Conservation (phyloP, 441 rosid species). For the Pelargonium myrrhifolium region DNA sequence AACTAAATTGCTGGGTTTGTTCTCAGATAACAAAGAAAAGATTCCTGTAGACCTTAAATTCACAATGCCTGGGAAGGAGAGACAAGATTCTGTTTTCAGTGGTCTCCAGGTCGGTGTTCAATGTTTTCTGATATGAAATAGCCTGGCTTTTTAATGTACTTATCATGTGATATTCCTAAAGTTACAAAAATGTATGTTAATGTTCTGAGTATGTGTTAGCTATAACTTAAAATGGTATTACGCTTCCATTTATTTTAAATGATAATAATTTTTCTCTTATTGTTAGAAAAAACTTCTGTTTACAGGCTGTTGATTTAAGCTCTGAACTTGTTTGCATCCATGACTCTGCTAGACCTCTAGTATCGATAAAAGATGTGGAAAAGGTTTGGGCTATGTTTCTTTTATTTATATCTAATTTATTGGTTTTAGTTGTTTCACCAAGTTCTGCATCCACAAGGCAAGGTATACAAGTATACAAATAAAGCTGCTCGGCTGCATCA, state of each 20-base stretch:
- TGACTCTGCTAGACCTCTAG: slow-evolving; percentile 89
- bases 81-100: slow-evolving; percentile 84
- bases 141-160: not conserved
- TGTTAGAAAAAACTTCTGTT: slow-evolving; percentile 11
- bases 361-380: slow-evolving; percentile 51
- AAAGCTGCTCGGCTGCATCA: not conserved
- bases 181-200: not conserved
- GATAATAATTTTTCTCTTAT: slow-evolving; percentile 6
- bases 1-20: slow-evolving; percentile 10
- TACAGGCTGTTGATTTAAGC: slow-evolving; percentile 52
- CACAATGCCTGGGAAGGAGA: slow-evolving; percentile 85
- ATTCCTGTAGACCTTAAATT: slow-evolving; percentile 59
- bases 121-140: slow-evolving; percentile 4
- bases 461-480: not conserved
- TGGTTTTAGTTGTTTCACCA: not conserved
- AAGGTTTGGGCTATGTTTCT: slow-evolving; percentile 38
- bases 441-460: not conserved
- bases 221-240: not conserved
- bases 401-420: not conserved
- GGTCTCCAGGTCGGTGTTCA: slow-evolving; percentile 66
- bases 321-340: slow-evolving; percentile 92
- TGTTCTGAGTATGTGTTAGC: too few species aligned
- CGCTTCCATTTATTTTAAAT: not conserved
- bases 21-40: slow-evolving; percentile 47
- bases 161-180: not conserved